Conservation (phyloP, 495 filamentous ascomycete species). For the Viridothelium virens region DNA sequence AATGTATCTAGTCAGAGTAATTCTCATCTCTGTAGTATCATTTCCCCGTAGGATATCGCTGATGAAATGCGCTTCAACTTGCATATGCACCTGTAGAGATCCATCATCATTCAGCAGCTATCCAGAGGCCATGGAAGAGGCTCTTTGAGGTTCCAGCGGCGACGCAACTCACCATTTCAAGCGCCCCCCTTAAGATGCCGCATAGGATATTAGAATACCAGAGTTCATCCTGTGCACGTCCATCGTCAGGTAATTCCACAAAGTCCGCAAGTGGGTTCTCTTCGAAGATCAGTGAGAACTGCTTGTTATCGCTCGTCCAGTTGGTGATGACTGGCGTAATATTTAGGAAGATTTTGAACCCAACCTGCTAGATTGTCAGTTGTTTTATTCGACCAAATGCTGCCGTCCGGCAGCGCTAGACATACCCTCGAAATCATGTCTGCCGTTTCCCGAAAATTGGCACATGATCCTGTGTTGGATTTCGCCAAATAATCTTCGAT, state of each 20-base stretch:
- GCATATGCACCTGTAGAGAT: constrained; percentile 76
- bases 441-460: constrained; percentile 89
- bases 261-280: constrained; percentile 97
- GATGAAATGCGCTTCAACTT: constrained; percentile 94
- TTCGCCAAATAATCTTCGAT: constrained; percentile 98
- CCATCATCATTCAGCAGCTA: background rate
- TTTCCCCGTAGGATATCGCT: constrained; percentile 90
- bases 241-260: constrained; percentile 94
- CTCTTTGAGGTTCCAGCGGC: background rate
- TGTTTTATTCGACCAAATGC: background rate
- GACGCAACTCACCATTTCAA: constrained; percentile 72
- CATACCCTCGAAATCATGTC: constrained; percentile 91
- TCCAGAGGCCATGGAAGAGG: background rate
- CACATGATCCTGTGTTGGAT: constrained; percentile 77
- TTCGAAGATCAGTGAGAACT: constrained; percentile 92
- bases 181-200: constrained; percentile 77
- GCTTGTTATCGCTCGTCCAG: constrained; percentile 91
- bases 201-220: constrained; percentile 99
- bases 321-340: constrained; percentile 92
- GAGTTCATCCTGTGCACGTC: constrained; percentile 87
- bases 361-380: constrained; percentile 52
- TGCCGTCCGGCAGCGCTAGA: background rate
- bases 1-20: constrained; percentile 87
- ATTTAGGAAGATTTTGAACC: constrained; percentile 98
- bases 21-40: constrained; percentile 94